Percentiles rank a stretch among this genome's conserved stretches.
These are phyloP conservation scores for Globisporangium camurandrum DNA, from an alignment of 352 stramenopile species.

Conservation along the genomic window DNA sequence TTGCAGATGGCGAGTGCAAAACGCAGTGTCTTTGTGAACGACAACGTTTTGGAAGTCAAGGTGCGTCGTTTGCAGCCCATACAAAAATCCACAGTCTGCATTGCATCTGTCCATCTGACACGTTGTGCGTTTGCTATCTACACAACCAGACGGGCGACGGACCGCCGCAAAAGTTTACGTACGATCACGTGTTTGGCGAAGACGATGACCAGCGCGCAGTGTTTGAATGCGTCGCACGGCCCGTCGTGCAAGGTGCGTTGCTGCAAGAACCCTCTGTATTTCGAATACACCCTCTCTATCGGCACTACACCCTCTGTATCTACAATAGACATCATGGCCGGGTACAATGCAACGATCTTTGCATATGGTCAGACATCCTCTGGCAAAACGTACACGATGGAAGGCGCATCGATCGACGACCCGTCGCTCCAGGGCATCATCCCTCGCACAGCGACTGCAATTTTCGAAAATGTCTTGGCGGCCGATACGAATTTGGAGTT, in stretches of 20 bases:
- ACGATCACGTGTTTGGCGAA: conserved; percentile 88
- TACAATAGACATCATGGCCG: conserved; percentile 77
- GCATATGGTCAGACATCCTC: conserved; percentile 89
- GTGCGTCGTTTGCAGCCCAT: conserved; percentile 8
- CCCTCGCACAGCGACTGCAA: conserved; percentile 78
- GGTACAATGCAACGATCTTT: conserved; percentile 93
- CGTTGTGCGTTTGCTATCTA: neutral
- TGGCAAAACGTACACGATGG: conserved; percentile 88
- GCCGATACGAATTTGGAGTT: conserved; percentile 91
- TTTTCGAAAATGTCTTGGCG: conserved; percentile 83
- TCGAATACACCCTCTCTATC: neutral
- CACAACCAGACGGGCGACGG: conserved; percentile 43
- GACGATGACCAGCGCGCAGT: conserved; percentile 76
- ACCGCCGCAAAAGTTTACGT: conserved; percentile 74
- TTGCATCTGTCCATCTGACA: neutral
- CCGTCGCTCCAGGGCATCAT: conserved; percentile 82
- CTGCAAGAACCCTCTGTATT: neutral
- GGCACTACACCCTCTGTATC: neutral
- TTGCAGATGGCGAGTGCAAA: conserved; percentile 51
- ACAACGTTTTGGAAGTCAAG: conserved; percentile 63
- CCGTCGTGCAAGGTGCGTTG: conserved; percentile 77
- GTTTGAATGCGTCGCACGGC: conserved; percentile 83
- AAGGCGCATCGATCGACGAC: conserved; percentile 83
- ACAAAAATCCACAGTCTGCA: neutral
- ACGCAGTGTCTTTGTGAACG: conserved; percentile 41